Percentiles rank a stretch among this genome's conserved stretches.
phyloP scores from a whole-genome alignment of 192 early-diverging fungal species.

The Rhizophagus sp. region DNA sequence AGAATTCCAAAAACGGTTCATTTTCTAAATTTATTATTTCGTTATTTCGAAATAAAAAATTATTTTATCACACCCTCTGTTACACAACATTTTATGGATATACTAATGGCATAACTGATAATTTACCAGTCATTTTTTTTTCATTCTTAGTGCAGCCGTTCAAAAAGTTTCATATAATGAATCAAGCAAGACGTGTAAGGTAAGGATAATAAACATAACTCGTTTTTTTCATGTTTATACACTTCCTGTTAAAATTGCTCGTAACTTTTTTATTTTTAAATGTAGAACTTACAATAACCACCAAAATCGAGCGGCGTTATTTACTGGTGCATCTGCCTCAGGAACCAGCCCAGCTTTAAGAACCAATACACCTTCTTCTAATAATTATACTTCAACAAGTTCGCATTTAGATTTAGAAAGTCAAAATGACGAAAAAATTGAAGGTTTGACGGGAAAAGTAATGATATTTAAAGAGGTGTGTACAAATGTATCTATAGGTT shows the following conservation, averaged over 20 bases:
- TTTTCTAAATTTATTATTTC: background rate
- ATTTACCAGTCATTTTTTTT: no score
- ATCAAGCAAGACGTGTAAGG: no score
- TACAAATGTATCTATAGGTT: no score
- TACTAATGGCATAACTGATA: no score
- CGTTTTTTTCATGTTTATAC: no score
- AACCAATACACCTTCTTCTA: background rate
- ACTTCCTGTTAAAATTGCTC: no score
- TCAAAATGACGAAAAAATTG: slow-evolving; percentile 28
- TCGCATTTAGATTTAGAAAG: slow-evolving; percentile 25
- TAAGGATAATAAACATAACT: no score
- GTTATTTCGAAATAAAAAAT: no score
- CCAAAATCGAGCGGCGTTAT: background rate
- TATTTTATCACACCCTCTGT: no score
- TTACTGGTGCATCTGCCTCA: background rate
- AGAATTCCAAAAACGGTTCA: background rate
- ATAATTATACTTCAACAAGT: background rate
- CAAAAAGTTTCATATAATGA: no score
- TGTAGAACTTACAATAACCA: background rate
- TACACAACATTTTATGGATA: no score
- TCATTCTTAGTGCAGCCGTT: no score
- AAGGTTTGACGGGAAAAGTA: slow-evolving; percentile 27
- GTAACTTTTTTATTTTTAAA: background rate
- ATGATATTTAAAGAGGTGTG: slow-evolving; percentile 27
- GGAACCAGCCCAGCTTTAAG: background rate